phyloP scores from a whole-genome alignment of 345 rosid species.

The Leavenworthia alabamica region DNA sequence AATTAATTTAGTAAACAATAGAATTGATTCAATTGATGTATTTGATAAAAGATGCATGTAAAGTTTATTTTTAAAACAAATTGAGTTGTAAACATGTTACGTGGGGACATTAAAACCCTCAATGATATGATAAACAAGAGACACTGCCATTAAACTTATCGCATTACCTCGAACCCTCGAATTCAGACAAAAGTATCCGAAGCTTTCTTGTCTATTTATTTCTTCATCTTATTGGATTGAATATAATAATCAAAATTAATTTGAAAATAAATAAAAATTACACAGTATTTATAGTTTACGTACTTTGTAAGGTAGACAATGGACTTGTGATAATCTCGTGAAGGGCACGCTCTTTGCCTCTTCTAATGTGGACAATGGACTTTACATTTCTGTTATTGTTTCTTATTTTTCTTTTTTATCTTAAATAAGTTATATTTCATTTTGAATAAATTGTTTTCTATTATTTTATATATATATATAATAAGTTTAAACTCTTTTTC shows the following conservation, averaged over 20 bases:
- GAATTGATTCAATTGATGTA: no score
- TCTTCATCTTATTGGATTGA: slow-evolving; percentile 9
- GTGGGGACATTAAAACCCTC: slow-evolving; percentile 15
- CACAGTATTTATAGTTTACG: not conserved
- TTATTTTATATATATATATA: no score
- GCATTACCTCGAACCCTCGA: slow-evolving; percentile 21
- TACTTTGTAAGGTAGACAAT: no score
- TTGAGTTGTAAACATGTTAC: slow-evolving; percentile 16
- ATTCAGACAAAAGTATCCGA: slow-evolving; percentile 18
- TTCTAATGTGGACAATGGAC: slow-evolving; percentile 25
- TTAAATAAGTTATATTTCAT: no score
- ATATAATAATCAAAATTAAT: not conserved
- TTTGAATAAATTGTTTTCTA: no score
- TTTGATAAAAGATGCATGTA: no score
- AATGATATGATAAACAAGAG: slow-evolving; percentile 13
- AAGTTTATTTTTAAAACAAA: not conserved
- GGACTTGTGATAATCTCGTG: slow-evolving; percentile 33
- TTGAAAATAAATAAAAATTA: not conserved
- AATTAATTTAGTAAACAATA: no score
- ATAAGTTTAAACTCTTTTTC: no score
- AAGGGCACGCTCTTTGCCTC: slow-evolving; percentile 27
- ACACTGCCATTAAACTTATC: slow-evolving; percentile 17
- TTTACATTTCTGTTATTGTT: slow-evolving; percentile 2
- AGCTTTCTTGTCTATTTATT: slow-evolving; percentile 18
- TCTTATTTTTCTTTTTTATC: not conserved